Percentiles rank a stretch among this genome's conserved stretches.
phyloP scores from a whole-genome alignment of 23 red algal species.

The Gracilaria domingensis region DNA sequence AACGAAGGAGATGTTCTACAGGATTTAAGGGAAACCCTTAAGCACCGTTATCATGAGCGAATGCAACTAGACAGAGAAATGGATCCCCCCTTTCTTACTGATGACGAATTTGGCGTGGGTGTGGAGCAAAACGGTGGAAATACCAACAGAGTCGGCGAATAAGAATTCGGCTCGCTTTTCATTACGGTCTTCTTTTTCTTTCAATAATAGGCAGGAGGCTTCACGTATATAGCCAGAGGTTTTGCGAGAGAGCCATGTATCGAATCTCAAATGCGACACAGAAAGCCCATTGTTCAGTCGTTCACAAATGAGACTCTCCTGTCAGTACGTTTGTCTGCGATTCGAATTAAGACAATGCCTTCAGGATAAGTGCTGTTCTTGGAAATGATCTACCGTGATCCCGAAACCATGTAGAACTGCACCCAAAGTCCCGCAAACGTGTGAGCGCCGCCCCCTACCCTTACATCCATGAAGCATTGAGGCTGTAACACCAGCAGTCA shows the following conservation, averaged over 20 bases:
- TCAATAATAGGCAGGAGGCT: too few species aligned
- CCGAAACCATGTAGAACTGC: too few species aligned
- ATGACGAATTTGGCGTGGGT: neutral
- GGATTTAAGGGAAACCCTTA: slow-evolving; percentile 2
- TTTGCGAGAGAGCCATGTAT: too few species aligned
- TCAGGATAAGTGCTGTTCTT: too few species aligned
- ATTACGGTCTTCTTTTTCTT: neutral
- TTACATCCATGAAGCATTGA: neutral
- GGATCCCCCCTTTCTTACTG: slow-evolving; percentile 1
- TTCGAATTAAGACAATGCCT: too few species aligned
- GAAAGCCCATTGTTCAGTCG: too few species aligned
- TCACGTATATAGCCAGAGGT: too few species aligned
- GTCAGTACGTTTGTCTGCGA: too few species aligned
- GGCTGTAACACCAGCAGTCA: neutral
- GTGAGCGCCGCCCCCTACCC: neutral
- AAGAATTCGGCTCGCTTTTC: neutral
- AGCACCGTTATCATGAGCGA: slow-evolving; percentile 5
- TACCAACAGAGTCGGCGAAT: neutral
- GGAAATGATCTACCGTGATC: too few species aligned
- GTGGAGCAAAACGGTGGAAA: neutral
- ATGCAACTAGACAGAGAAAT: slow-evolving; percentile 17
- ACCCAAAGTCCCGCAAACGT: neutral
- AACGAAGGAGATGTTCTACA: neutral
- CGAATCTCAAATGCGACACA: too few species aligned
- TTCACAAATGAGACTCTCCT: too few species aligned